Conservation (phyloP, 2,329 filamentous ascomycete species). For the Aureobasidium sp. region DNA sequence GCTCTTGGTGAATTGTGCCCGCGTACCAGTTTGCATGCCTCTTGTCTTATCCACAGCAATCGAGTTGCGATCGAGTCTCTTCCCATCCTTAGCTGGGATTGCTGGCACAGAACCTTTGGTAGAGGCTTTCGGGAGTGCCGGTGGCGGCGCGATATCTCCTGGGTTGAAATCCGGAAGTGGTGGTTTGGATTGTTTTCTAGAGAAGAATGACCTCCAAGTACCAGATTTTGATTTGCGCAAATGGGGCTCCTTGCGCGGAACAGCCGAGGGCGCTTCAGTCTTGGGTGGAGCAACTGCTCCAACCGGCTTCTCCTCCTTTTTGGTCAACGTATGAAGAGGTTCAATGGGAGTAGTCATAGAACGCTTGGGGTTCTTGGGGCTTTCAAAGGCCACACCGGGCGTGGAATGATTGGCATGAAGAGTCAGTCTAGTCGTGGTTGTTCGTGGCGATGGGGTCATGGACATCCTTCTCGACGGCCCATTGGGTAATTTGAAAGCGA, state of each 20-base stretch:
- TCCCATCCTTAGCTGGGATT: not conserved
- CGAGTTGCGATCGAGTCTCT: not conserved
- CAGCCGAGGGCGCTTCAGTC: not conserved
- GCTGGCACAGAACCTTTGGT: not conserved
- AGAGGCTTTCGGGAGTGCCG: not conserved
- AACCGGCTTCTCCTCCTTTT: not conserved
- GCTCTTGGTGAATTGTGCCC: not conserved
- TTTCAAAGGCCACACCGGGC: not conserved
- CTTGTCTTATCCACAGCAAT: not conserved
- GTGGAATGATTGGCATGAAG: slow-evolving; percentile 5
- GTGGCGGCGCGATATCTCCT: not conserved
- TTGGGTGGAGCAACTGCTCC: not conserved
- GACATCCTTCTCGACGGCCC: not conserved
- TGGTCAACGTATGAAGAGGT: not conserved
- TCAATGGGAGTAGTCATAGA: slow-evolving; percentile 5
- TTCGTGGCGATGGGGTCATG: not conserved
- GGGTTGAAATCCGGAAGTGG: slow-evolving; percentile 8
- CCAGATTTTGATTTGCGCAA: slow-evolving; percentile 12
- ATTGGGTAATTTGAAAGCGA: not conserved
- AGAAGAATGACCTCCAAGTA: slow-evolving; percentile 12
- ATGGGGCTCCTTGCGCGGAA: not conserved
- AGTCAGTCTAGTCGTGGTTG: not conserved
- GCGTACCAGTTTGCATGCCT: not conserved
- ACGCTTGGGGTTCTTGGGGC: not conserved
- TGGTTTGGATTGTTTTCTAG: slow-evolving; percentile 7